These are phyloP conservation scores for Arthroderma sp. DNA, from an alignment of 2,329 filamentous ascomycete species.

Conservation along the genomic window DNA sequence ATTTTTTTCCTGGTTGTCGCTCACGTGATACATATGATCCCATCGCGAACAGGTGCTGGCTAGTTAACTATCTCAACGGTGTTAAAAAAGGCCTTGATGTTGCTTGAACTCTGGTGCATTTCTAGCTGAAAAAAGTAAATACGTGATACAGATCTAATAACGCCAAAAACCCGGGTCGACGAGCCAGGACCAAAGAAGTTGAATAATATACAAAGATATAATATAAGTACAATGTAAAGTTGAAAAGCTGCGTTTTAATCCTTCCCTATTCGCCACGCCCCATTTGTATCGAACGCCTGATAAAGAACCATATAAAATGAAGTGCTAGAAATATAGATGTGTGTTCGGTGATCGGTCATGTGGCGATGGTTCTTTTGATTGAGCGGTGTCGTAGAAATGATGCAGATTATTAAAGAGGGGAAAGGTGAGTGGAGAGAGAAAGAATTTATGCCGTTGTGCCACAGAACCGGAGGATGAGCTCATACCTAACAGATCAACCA, in stretches of 20 bases:
- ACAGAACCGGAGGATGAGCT: conserved; percentile 9
- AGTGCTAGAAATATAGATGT: neutral
- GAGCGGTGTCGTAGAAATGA: neutral
- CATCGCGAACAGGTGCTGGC: too few relatives aligned
- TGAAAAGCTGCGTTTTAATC: neutral
- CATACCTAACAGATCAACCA: conserved; percentile 6
- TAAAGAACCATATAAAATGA: neutral
- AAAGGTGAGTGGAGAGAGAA: neutral
- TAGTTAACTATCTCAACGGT: too few relatives aligned
- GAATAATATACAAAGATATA: neutral
- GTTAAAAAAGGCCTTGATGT: too few relatives aligned
- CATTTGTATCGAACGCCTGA: neutral
- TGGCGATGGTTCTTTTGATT: neutral
- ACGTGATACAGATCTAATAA: too few relatives aligned
- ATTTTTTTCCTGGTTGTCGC: too few relatives aligned
- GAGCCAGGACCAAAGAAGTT: neutral
- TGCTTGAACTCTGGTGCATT: too few relatives aligned
- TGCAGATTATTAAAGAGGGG: neutral
- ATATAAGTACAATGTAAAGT: neutral
- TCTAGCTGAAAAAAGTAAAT: too few relatives aligned
- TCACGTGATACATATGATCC: too few relatives aligned
- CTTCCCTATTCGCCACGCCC: neutral
- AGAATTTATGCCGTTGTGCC: conserved; percentile 17
- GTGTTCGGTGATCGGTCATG: neutral
- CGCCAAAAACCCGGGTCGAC: too few relatives aligned